A percentile compares a stretch with the other conserved stretches of the same genome.
Evolutionary conservation across 202 grass and related monocot species (phyloP).

Genomic region (Alloteropsis angusta): DNA sequence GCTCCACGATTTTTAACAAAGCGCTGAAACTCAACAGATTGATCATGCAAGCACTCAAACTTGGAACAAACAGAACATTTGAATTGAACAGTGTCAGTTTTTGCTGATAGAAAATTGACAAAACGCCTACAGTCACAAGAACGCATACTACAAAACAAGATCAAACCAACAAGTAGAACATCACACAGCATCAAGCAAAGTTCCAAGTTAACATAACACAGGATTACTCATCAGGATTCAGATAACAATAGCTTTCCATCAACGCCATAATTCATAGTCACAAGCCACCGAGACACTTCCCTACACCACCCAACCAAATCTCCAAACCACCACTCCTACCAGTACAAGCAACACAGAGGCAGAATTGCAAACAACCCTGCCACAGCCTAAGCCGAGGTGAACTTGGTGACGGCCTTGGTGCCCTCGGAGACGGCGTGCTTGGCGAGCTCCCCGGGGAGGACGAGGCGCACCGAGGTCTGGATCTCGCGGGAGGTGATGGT

Average conservation of each 20-base stretch:
- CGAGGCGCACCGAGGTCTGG: constrained; percentile 35
- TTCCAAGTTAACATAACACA: neutral
- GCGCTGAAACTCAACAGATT: no score
- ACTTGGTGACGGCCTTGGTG: constrained; percentile 22
- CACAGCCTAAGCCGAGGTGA: neutral
- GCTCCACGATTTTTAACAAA: no score
- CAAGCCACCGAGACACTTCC: neutral
- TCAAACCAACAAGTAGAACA: neutral
- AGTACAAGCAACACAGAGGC: neutral
- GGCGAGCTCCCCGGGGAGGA: constrained; percentile 33
- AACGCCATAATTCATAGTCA: neutral
- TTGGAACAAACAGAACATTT: no score
- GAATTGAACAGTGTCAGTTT: no score
- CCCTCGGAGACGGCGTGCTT: constrained; percentile 28
- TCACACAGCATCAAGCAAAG: neutral
- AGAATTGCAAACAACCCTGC: no score
- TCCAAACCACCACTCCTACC: neutral
- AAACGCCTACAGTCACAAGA: no score
- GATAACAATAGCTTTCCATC: neutral
- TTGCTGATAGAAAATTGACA: no score
- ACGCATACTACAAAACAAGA: neutral
- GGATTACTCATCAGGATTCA: neutral
- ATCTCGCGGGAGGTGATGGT: constrained; percentile 33
- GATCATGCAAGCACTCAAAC: no score
- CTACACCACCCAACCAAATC: neutral